Conservation (phyloP, 192 early-diverging fungal species). For the Coemansia sp. region DNA sequence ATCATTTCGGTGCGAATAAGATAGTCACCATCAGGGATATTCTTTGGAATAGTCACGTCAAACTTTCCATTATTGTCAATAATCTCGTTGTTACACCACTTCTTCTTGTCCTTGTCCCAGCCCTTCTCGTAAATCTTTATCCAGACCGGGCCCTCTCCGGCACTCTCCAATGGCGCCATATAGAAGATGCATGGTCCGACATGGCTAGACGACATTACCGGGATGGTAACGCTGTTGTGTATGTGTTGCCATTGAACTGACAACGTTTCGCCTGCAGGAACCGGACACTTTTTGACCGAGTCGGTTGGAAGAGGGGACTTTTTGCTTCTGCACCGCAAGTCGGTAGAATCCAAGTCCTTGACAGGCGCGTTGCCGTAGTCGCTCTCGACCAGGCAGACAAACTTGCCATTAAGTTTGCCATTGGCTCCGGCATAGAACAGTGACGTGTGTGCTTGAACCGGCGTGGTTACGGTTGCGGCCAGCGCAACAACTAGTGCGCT, state of each 20-base stretch:
- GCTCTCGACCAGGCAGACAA: constrained; percentile 2
- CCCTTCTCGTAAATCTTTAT: constrained; percentile 37
- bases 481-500: constrained; percentile 3
- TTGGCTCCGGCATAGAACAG: constrained; percentile 14
- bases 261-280: constrained; percentile 10
- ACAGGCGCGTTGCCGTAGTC: constrained; percentile 13
- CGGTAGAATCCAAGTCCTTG: constrained; percentile 1
- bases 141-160: constrained; percentile 21
- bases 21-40: constrained; percentile 22
- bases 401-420: background rate
- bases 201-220: constrained; percentile 19
- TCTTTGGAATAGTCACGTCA: constrained; percentile 12
- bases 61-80: constrained; percentile 12
- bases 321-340: constrained; percentile 17
- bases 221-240: constrained; percentile 1
- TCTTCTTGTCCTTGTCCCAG: background rate
- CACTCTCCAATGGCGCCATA: constrained; percentile 16
- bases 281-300: background rate
- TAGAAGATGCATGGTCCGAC: constrained; percentile 25
- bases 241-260: constrained; percentile 12
- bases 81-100: constrained; percentile 22
- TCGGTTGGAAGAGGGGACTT: background rate
- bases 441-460: constrained; percentile 9
- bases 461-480: background rate
- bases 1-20: constrained; percentile 23